phyloP scores from a whole-genome alignment of 352 stramenopile genomes.

The Pseudoperonospora humuli region DNA sequence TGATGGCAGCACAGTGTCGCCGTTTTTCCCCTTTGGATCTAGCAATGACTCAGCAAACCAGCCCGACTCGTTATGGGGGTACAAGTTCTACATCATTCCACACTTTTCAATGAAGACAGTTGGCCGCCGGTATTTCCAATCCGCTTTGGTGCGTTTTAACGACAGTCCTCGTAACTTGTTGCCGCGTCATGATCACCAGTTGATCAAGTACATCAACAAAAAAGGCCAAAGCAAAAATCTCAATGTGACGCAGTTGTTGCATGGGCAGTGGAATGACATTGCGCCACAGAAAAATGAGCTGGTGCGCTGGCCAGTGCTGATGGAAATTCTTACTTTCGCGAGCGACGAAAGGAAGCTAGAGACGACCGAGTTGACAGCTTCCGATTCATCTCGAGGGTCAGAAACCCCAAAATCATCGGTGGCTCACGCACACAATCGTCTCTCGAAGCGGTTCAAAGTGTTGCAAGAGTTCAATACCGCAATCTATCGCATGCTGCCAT shows the following conservation, averaged over 20 bases:
- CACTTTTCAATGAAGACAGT: constrained; percentile 52
- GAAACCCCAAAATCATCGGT: background rate
- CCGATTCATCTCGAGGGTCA: background rate
- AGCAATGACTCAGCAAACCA: background rate
- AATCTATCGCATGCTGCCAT: constrained; percentile 53
- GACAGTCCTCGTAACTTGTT: constrained; percentile 12
- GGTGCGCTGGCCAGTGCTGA: constrained; percentile 57
- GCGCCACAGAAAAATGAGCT: constrained; percentile 49
- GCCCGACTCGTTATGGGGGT: constrained; percentile 40
- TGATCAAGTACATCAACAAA: constrained; percentile 77
- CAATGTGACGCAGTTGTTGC: constrained; percentile 40
- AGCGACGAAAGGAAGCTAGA: constrained; percentile 6
- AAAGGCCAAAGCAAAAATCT: constrained; percentile 39
- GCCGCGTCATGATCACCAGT: constrained; percentile 46
- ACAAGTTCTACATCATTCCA: constrained; percentile 64
- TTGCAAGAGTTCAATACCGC: constrained; percentile 66
- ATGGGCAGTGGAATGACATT: constrained; percentile 51
- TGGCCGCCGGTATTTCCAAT: constrained; percentile 40
- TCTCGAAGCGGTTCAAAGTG: constrained; percentile 60
- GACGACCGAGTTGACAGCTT: background rate
- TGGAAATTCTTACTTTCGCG: constrained; percentile 43
- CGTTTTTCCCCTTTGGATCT: constrained; percentile 21
- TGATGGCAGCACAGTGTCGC: constrained; percentile 8
- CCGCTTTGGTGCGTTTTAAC: constrained; percentile 20
- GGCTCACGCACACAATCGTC: constrained; percentile 27